Evolutionary conservation across 352 stramenopile genomes (phyloP).

Genomic region (Globisporangium spinosum): DNA sequence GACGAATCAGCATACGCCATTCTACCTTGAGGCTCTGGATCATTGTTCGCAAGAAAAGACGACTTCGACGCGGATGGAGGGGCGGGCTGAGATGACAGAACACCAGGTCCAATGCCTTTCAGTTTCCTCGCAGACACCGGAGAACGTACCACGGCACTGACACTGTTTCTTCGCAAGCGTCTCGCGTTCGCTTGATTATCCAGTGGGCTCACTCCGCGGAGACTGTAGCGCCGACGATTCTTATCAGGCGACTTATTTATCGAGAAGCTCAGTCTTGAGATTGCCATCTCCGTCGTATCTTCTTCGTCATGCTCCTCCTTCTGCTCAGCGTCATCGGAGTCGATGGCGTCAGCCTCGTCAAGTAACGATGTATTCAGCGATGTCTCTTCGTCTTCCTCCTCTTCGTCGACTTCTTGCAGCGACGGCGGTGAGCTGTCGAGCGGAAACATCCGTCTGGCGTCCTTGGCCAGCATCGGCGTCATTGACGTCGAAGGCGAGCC

Average conservation of each 20-base stretch:
- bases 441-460: constrained; percentile 62
- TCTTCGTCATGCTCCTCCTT: constrained; percentile 20
- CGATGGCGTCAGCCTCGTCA: constrained; percentile 60
- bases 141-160: constrained; percentile 21
- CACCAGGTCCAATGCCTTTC: constrained; percentile 16
- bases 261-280: constrained; percentile 30
- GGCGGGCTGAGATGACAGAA: constrained; percentile 5
- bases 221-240: constrained; percentile 49
- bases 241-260: constrained; percentile 29
- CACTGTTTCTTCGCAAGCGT: constrained; percentile 42
- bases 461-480: constrained; percentile 69
- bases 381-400: constrained; percentile 71
- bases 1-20: constrained; percentile 72
- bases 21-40: constrained; percentile 24
- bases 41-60: constrained; percentile 35
- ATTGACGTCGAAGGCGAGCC: constrained; percentile 83
- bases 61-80: constrained; percentile 24
- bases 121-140: constrained; percentile 17
- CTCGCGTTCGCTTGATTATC: constrained; percentile 67
- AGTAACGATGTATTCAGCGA: constrained; percentile 83
- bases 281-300: constrained; percentile 10
- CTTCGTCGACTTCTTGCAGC: constrained; percentile 32
- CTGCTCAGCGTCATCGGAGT: constrained; percentile 37
- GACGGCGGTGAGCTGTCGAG: constrained; percentile 32
- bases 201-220: constrained; percentile 75